phyloP scores from a whole-genome alignment of 495 filamentous ascomycete species.

The Neurospora sp. region DNA sequence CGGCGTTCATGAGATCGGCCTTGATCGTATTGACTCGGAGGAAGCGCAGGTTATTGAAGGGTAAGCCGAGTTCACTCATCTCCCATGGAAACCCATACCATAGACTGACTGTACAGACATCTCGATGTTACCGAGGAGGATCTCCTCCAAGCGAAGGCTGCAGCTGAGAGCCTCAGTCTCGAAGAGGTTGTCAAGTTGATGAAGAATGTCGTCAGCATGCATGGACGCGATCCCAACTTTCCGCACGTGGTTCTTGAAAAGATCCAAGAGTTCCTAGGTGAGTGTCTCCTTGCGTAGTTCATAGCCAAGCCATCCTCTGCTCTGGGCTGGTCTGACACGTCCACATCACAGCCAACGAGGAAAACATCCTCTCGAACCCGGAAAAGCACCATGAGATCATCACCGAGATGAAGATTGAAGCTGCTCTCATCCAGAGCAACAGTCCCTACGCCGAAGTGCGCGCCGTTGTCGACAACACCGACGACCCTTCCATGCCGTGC shows the following conservation, averaged over 20 bases:
- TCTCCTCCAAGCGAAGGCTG: slow-evolving; percentile 19
- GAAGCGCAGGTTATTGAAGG: background rate
- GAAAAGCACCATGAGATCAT: slow-evolving; percentile 27
- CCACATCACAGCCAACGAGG: slow-evolving; percentile 21
- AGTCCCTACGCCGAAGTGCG: slow-evolving; percentile 41
- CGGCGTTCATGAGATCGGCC: background rate
- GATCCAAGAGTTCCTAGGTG: slow-evolving; percentile 19
- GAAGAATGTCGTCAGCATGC: slow-evolving; percentile 17
- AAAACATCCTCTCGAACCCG: slow-evolving; percentile 23
- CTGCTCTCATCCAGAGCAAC: slow-evolving; percentile 33
- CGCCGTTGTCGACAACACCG: slow-evolving; percentile 39
- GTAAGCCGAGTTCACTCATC: background rate
- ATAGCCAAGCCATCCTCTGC: background rate
- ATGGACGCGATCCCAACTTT: slow-evolving; percentile 23
- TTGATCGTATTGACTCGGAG: background rate
- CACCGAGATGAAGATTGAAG: slow-evolving; percentile 34
- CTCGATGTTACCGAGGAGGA: slow-evolving; percentile 22
- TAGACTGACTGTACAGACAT: slow-evolving; percentile 1
- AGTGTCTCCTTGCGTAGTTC: background rate
- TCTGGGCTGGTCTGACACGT: background rate
- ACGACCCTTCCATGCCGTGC: slow-evolving; percentile 26
- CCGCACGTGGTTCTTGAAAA: slow-evolving; percentile 15
- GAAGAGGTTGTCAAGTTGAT: slow-evolving; percentile 17
- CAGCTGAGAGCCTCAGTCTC: slow-evolving; percentile 16
- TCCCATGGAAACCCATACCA: background rate